Conservation (phyloP, 1,139 yeast species). For the Kodamaea alishanica region DNA sequence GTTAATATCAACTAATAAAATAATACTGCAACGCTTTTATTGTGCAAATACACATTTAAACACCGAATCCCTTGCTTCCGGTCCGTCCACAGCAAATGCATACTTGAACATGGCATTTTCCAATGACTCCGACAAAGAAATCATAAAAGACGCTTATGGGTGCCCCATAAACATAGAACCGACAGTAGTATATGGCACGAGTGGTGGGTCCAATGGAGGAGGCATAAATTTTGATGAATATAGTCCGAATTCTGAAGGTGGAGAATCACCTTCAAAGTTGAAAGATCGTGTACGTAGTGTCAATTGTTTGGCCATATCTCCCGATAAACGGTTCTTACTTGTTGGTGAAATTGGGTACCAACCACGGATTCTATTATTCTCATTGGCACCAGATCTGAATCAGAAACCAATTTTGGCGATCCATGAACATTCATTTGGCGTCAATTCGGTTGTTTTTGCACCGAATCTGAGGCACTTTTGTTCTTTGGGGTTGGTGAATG, state of each 20-base stretch:
- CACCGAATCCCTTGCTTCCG: slow-evolving; percentile 1
- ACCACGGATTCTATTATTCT: slow-evolving; percentile 59
- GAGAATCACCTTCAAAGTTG: slow-evolving; percentile 29
- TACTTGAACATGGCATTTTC: slow-evolving; percentile 27
- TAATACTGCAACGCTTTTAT: slow-evolving; percentile 42
- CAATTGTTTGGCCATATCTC: slow-evolving; percentile 54
- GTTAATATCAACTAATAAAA: slow-evolving; percentile 14
- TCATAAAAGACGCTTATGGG: slow-evolving; percentile 32
- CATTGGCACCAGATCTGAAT: slow-evolving; percentile 50
- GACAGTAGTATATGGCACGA: slow-evolving; percentile 16
- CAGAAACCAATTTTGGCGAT: slow-evolving; percentile 48
- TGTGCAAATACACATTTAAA: slow-evolving; percentile 39
- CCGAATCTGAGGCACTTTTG: slow-evolving; percentile 53
- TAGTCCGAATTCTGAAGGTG: slow-evolving; percentile 1
- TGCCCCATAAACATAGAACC: slow-evolving; percentile 28
- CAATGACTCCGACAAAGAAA: slow-evolving; percentile 7
- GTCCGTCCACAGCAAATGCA: slow-evolving; percentile 25
- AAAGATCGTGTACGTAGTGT: slow-evolving; percentile 51
- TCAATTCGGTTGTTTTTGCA: slow-evolving; percentile 52
- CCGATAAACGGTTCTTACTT: slow-evolving; percentile 51
- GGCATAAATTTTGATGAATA: slow-evolving; percentile 4
- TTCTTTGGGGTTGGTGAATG: slow-evolving; percentile 60
- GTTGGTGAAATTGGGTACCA: slow-evolving; percentile 67
- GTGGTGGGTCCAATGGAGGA: slow-evolving; percentile 9
- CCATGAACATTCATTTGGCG: slow-evolving; percentile 62